Conservation (phyloP, 805 yeast genomes). For the Tetrapisispora arboricola region DNA sequence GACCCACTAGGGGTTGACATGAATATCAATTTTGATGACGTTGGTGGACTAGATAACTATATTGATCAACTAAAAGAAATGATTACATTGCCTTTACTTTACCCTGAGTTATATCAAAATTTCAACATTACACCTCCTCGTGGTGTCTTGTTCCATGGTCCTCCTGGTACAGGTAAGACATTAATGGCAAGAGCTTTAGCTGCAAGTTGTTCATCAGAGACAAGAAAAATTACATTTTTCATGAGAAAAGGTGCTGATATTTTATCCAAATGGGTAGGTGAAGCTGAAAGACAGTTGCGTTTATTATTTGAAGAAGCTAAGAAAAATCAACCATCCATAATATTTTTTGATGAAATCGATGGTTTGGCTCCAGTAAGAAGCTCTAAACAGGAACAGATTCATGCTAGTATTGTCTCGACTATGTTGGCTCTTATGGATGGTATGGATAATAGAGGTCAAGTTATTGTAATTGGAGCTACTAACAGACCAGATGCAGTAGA, state of each 20-base stretch:
- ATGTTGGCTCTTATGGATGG: constrained; percentile 96
- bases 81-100: constrained; percentile 86
- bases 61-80: constrained; percentile 90
- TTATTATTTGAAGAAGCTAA: constrained; percentile 91
- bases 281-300: constrained; percentile 90
- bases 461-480: constrained; percentile 95
- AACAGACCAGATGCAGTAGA: constrained; percentile 98
- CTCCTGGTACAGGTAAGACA: constrained; percentile 98
- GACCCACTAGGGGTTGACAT: constrained; percentile 90
- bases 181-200: constrained; percentile 96
- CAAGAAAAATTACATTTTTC: constrained; percentile 82
- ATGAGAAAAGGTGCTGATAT: constrained; percentile 99
- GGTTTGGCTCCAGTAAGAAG: constrained; percentile 97
- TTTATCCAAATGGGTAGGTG: constrained; percentile 97
- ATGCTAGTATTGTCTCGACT: constrained; percentile 94
- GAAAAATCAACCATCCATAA: constrained; percentile 90
- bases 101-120: constrained; percentile 86
- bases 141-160: constrained; percentile 96
- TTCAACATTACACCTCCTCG: constrained; percentile 93
- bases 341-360: constrained; percentile 95
- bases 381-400: constrained; percentile 96
- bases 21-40: constrained; percentile 72
- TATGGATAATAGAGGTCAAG: constrained; percentile 98
- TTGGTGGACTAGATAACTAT: constrained; percentile 88
- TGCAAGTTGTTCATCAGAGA: constrained; percentile 81